These are phyloP conservation scores for Taxawa tesnikishii DNA, from an alignment of 2,329 filamentous ascomycete genomes.

Conservation along the genomic window DNA sequence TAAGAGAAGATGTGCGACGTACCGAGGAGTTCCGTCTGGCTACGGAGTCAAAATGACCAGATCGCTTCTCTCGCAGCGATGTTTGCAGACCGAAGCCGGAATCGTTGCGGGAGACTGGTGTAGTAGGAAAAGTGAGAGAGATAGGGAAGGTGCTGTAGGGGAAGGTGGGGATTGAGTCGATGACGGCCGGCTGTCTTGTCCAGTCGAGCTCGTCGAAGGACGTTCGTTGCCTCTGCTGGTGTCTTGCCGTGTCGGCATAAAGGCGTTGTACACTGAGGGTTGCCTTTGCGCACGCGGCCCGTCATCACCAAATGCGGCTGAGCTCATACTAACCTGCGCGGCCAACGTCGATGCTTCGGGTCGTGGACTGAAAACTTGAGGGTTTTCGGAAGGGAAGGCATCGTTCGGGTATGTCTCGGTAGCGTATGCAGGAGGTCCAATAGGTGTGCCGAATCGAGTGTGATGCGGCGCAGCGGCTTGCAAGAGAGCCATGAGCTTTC, in stretches of 20 bases:
- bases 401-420: conserved; percentile 88
- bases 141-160: conserved; percentile 66
- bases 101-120: conserved; percentile 77
- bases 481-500: conserved; percentile 78
- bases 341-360: conserved; percentile 61
- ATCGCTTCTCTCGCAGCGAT: conserved; percentile 85
- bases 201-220: conserved; percentile 58
- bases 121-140: conserved; percentile 65
- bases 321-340: conserved; percentile 82
- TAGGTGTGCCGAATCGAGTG: conserved; percentile 69
- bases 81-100: conserved; percentile 80
- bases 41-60: conserved; percentile 73
- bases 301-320: conserved; percentile 65
- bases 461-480: conserved; percentile 87
- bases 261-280: conserved; percentile 79
- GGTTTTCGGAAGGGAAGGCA: conserved; percentile 77
- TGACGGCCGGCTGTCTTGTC: conserved; percentile 24
- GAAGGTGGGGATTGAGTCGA: conserved; percentile 40
- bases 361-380: conserved; percentile 62
- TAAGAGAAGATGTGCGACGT: conserved; percentile 23
- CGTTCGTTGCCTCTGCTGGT: conserved; percentile 52
- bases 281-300: conserved; percentile 29
- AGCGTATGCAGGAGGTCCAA: conserved; percentile 85
- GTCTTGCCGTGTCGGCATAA: conserved; percentile 63
- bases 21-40: conserved; percentile 82